Percentiles rank a stretch among this genome's conserved stretches.
Conservation (phyloP, 768 basidiomycete species). For the Pilatotrama ljubarskyi region DNA sequence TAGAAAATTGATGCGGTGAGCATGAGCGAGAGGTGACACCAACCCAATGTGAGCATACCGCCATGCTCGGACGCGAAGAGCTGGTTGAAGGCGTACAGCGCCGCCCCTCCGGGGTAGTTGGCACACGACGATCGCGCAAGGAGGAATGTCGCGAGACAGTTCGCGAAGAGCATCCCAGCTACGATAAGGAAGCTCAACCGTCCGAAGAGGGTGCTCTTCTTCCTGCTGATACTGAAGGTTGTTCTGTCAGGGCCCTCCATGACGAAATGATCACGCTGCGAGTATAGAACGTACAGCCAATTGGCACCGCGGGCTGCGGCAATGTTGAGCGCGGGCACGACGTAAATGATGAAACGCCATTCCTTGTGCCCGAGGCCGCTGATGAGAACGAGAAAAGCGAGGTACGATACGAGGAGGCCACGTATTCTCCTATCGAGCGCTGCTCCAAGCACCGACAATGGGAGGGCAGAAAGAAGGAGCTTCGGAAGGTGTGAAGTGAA, state of each 20-base stretch:
- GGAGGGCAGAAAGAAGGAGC: conserved; percentile 64
- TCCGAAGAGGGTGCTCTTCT: conserved; percentile 50
- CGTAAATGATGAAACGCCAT: conserved; percentile 94
- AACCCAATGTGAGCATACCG: conserved; percentile 24
- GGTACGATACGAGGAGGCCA: conserved; percentile 49
- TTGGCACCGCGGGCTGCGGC: conserved; percentile 67
- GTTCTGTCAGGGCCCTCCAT: neutral
- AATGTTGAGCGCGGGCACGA: conserved; percentile 79
- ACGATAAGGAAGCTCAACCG: conserved; percentile 47
- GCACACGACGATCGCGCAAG: conserved; percentile 56
- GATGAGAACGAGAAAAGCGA: conserved; percentile 59
- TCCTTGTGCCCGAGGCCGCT: conserved; percentile 91
- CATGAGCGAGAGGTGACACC: neutral
- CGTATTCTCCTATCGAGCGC: conserved; percentile 50
- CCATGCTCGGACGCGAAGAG: conserved; percentile 38
- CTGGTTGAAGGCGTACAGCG: conserved; percentile 63
- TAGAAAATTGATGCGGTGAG: conserved; percentile 20
- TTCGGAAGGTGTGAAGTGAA: conserved; percentile 71
- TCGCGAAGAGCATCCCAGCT: conserved; percentile 50
- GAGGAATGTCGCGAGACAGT: conserved; percentile 53
- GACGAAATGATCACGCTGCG: neutral
- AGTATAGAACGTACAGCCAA: conserved; percentile 54
- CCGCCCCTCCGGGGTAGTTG: conserved; percentile 91
- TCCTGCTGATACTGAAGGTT: conserved; percentile 42
- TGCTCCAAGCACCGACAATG: conserved; percentile 58